Conservation (phyloP, 1,139 yeast species). For the Hemisphaericaspora xylanilytica region DNA sequence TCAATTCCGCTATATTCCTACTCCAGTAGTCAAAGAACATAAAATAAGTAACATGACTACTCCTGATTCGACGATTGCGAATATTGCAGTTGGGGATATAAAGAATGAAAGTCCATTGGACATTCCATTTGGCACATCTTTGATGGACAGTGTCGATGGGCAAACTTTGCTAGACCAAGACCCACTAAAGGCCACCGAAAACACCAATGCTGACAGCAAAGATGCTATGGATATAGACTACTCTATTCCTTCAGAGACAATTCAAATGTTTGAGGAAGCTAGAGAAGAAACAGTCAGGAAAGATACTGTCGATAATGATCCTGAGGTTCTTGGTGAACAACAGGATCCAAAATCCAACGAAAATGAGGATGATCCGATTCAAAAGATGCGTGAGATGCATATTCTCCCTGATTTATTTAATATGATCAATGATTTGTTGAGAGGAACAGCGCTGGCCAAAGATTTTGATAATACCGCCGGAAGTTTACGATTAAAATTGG, state of each 20-base stretch:
- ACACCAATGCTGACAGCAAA: neutral
- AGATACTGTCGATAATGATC: too few species aligned
- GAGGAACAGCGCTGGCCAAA: conserved; percentile 38
- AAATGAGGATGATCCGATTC: conserved; percentile 22
- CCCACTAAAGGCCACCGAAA: neutral
- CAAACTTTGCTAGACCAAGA: neutral
- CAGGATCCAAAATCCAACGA: conserved; percentile 7
- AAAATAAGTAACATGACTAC: conserved; percentile 5
- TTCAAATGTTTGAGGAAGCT: neutral
- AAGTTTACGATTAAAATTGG: conserved; percentile 37
- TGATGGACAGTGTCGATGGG: conserved; percentile 1
- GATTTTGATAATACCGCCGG: conserved; percentile 48
- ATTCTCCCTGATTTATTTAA: conserved; percentile 40
- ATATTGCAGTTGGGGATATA: conserved; percentile 11
- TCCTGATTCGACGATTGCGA: conserved; percentile 7
- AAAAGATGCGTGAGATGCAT: conserved; percentile 30
- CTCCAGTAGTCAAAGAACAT: neutral
- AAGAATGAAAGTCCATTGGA: conserved; percentile 12
- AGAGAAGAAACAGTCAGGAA: neutral
- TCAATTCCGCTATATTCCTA: neutral
- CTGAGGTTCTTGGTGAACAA: neutral
- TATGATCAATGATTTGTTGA: conserved; percentile 34
- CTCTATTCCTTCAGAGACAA: neutral
- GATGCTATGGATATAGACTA: conserved; percentile 3
- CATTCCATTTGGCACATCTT: conserved; percentile 8